Base-by-base conservation (phyloP, 129 eudicot genomes). In the Apium graveolens region DNA sequence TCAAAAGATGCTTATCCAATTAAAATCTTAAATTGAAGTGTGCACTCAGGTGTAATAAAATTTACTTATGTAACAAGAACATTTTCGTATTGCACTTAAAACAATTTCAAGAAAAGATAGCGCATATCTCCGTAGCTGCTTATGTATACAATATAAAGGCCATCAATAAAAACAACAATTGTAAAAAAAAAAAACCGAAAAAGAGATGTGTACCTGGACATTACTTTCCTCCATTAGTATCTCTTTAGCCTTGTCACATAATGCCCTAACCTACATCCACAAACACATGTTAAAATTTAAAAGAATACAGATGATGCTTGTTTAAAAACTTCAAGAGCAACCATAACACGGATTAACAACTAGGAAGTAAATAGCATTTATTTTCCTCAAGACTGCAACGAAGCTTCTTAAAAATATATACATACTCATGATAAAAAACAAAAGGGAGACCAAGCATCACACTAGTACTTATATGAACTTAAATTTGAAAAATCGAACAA, bases 161-260 rank as follows among this genome's bases (percentile, higher is more conserved):
- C 32, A 60, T 12, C 32, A n/a, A 3, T 24, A 73, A 42, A 26
- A 73, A 41, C 42, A 72, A 73, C 11, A 73, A 1, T 27, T 18
- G 17, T 26, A 27, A 12, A 53, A 60, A 46, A 60, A 65, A 70
- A 68, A 37, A 43, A 43, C 3, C 46, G 6, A 44, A 69, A 55
- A 43, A 57, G 14, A 43, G 42, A 3, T 14, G 16, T 76, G 80
- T 82, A 93, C 98, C 97, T 93, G 98, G 71, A 93, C 98, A 82
- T 93, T 93, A 82, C 98, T 93, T 86, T 93, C 98, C 53, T 91
- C 92, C 87, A 87, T 89, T 77, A 91, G 83, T 76, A 93, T 88
- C 90, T 93, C 98, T 69, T 93, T 93, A 13, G 97, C 97, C 84
- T 93, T 93, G 71, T 91, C 98, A 78, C 98, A 91, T 74, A 93